A percentile compares a stretch with the other conserved stretches of the same genome.
phyloP scores from a whole-genome alignment of 225 moss, liverwort and hornwort species.

The Rhytidiadelphus loreus region DNA sequence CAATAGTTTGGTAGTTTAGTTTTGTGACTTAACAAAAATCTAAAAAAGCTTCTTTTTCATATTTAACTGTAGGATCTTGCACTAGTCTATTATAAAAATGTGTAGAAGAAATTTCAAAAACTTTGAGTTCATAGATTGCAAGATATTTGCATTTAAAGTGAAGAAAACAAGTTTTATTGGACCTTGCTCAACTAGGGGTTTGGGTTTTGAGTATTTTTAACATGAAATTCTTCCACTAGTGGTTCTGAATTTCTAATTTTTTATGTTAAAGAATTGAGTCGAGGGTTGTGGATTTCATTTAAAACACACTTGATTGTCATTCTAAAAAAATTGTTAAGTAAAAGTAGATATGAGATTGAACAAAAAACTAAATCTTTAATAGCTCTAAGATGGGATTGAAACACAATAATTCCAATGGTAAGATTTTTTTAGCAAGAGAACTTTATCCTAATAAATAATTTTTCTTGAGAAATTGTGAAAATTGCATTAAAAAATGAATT shows the following conservation, averaged over 20 bases:
- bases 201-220: too few relatives aligned
- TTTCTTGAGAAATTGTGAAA: not conserved
- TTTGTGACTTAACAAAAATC: not conserved
- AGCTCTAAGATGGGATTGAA: not conserved
- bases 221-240: too few relatives aligned
- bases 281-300: too few relatives aligned
- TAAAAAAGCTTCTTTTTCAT: too few relatives aligned
- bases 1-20: not conserved
- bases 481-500: not conserved
- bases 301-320: not conserved
- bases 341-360: not conserved
- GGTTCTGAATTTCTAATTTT: too few relatives aligned
- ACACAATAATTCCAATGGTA: not conserved
- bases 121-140: not conserved
- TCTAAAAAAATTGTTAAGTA: not conserved
- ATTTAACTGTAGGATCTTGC: not conserved
- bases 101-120: not conserved
- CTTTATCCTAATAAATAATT: accelerated
- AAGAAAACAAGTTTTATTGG: not conserved
- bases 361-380: not conserved
- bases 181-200: too few relatives aligned
- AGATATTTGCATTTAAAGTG: not conserved
- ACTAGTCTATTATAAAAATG: accelerated
- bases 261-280: too few relatives aligned
- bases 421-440: not conserved